phyloP scores from a whole-genome alignment of 768 basidiomycete genomes.

The Suillus luteus region DNA sequence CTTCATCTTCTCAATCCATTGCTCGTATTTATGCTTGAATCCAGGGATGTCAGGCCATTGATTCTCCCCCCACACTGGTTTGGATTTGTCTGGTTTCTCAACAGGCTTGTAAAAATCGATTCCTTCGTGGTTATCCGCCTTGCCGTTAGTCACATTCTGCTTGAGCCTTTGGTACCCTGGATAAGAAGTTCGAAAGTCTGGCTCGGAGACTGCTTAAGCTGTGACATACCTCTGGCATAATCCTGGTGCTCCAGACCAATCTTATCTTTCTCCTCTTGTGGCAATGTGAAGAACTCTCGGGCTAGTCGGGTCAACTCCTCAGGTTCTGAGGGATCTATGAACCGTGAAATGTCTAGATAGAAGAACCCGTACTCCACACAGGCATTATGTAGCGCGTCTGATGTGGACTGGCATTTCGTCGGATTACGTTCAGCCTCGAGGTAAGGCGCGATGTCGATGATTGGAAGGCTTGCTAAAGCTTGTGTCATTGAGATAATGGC shows the following conservation, averaged over 20 bases:
- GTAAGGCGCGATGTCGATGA: slow-evolving; percentile 74
- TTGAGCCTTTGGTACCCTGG: slow-evolving; percentile 79
- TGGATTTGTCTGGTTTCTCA: slow-evolving; percentile 65
- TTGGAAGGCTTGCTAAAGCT: slow-evolving; percentile 47
- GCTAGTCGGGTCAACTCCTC: slow-evolving; percentile 67
- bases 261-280: slow-evolving; percentile 77
- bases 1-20: slow-evolving; percentile 88
- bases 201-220: slow-evolving; percentile 1
- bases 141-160: slow-evolving; percentile 86
- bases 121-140: slow-evolving; percentile 83
- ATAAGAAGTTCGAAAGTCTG: neutral
- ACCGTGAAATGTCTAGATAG: slow-evolving; percentile 74
- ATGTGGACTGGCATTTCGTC: slow-evolving; percentile 35
- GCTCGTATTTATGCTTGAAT: slow-evolving; percentile 66
- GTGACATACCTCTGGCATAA: slow-evolving; percentile 65
- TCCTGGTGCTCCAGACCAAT: slow-evolving; percentile 72
- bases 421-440: slow-evolving; percentile 46
- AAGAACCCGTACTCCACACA: slow-evolving; percentile 87
- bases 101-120: slow-evolving; percentile 82
- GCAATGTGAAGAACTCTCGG: slow-evolving; percentile 69
- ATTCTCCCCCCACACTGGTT: slow-evolving; percentile 81
- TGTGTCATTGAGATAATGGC: neutral
- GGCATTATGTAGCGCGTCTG: slow-evolving; percentile 66
- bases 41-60: slow-evolving; percentile 71
- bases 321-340: slow-evolving; percentile 56